phyloP scores from a whole-genome alignment of 2,329 filamentous ascomycete genomes.

The Ceratocystis diversiconidia region DNA sequence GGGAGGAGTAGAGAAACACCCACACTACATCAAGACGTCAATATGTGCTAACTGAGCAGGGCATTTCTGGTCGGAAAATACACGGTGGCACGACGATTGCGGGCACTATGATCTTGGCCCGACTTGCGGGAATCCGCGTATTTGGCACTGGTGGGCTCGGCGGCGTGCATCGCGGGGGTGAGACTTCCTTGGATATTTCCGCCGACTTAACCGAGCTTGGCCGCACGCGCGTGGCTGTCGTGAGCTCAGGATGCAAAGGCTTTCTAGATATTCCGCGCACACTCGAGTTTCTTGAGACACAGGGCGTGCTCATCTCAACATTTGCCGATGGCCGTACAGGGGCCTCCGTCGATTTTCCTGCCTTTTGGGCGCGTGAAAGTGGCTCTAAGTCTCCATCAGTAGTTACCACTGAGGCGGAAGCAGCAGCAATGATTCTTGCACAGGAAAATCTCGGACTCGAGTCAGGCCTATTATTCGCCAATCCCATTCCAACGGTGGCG shows the following conservation, averaged over 20 bases:
- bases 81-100: slow-evolving; percentile 89
- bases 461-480: slow-evolving; percentile 76
- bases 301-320: slow-evolving; percentile 70
- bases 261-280: slow-evolving; percentile 88
- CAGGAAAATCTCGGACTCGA: slow-evolving; percentile 58
- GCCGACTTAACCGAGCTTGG: slow-evolving; percentile 91
- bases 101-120: slow-evolving; percentile 80
- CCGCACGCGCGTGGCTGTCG: slow-evolving; percentile 71
- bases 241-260: slow-evolving; percentile 87
- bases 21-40: background rate
- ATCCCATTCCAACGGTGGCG: slow-evolving; percentile 60
- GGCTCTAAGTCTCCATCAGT: slow-evolving; percentile 64
- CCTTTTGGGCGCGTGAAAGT: slow-evolving; percentile 84
- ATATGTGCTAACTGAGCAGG: slow-evolving; percentile 29
- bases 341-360: slow-evolving; percentile 62
- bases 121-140: slow-evolving; percentile 74
- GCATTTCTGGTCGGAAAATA: slow-evolving; percentile 49
- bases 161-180: slow-evolving; percentile 80
- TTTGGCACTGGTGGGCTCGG: slow-evolving; percentile 93
- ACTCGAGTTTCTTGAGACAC: slow-evolving; percentile 59
- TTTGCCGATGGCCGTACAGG: slow-evolving; percentile 70
- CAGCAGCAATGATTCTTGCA: slow-evolving; percentile 75
- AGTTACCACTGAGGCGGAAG: slow-evolving; percentile 62
- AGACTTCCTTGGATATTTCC: slow-evolving; percentile 81
- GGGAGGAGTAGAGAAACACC: background rate